phyloP scores from a whole-genome alignment of 2,329 filamentous ascomycete genomes.

The Beauveria caledonica region DNA sequence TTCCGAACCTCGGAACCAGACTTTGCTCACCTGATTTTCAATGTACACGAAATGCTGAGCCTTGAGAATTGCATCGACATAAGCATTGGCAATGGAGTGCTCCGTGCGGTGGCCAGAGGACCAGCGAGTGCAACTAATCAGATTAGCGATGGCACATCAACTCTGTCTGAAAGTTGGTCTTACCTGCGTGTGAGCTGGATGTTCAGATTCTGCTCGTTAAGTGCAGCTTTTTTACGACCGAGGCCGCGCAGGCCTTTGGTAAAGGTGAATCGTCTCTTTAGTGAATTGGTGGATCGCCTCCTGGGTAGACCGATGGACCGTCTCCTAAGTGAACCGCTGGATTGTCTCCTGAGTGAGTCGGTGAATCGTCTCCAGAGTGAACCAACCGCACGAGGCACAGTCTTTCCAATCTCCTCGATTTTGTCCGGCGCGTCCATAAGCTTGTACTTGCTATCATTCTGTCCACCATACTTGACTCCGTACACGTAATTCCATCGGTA shows the following conservation, averaged over 20 bases:
- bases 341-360: conserved; percentile 14
- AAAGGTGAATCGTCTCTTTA: conserved; percentile 35
- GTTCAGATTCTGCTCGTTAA: conserved; percentile 21
- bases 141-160: background rate
- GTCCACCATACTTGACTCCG: conserved; percentile 62
- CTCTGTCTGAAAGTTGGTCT: background rate
- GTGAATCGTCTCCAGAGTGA: conserved; percentile 37
- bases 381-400: conserved; percentile 27
- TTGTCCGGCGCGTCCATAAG: conserved; percentile 10
- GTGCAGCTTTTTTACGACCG: conserved; percentile 25
- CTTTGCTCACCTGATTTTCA: conserved; percentile 52
- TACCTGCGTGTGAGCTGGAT: conserved; percentile 47
- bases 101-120: conserved; percentile 44
- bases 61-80: conserved; percentile 61
- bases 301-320: conserved; percentile 26
- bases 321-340: conserved; percentile 36
- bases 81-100: conserved; percentile 83
- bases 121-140: conserved; percentile 39
- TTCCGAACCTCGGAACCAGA: background rate
- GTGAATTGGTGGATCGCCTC: conserved; percentile 18
- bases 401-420: background rate
- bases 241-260: conserved; percentile 31
- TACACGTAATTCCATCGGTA: conserved; percentile 90
- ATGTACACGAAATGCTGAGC: conserved; percentile 71
- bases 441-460: conserved; percentile 17